Evolutionary conservation across 768 basidiomycete species (phyloP).

Genomic region (Pilatotrama ljubarskyi): DNA sequence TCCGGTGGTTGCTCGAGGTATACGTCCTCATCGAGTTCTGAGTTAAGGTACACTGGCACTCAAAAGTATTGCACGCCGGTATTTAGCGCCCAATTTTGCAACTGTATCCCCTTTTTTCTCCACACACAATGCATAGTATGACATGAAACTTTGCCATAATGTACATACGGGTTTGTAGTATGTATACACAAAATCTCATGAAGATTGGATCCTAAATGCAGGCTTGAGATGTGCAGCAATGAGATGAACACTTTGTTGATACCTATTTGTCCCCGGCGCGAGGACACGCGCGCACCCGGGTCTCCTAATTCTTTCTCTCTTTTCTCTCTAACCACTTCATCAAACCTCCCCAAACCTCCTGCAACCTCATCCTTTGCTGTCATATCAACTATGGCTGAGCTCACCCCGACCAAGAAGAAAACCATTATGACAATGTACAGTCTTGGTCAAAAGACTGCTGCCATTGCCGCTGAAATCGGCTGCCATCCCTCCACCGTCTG

Average conservation of each 20-base stretch:
- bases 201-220: too few species aligned
- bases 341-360: too few species aligned
- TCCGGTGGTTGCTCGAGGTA: slow-evolving; percentile 18
- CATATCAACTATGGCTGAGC: neutral
- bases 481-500: neutral
- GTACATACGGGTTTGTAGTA: too few species aligned
- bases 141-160: too few species aligned
- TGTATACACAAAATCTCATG: too few species aligned
- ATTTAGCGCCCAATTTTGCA: neutral
- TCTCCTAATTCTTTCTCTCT: too few species aligned
- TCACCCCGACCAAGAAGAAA: neutral
- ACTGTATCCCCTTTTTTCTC: neutral
- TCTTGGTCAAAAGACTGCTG: neutral
- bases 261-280: too few species aligned
- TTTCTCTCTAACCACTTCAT: too few species aligned
- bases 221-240: too few species aligned
- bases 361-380: neutral
- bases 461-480: neutral
- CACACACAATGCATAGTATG: neutral
- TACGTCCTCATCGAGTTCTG: slow-evolving; percentile 7
- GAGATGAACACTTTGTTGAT: too few species aligned
- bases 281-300: too few species aligned
- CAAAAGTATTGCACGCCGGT: neutral
- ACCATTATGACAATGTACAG: neutral
- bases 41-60: neutral